Conservation (phyloP, 164 flowering plant species). For the Kingdonia uniflora region DNA sequence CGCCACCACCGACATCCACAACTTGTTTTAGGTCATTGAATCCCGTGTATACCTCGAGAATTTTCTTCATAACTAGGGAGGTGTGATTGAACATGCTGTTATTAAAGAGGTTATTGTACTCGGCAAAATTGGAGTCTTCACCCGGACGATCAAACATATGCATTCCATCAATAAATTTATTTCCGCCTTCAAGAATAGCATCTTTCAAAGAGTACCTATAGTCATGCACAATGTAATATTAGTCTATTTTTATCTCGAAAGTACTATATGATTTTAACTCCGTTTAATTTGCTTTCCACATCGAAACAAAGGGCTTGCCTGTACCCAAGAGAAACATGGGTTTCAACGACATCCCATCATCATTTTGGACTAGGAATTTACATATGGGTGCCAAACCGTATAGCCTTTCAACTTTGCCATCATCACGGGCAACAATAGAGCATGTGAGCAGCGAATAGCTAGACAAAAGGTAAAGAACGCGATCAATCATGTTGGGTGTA, state of each 20-base stretch:
- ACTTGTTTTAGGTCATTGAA: slow-evolving; percentile 19
- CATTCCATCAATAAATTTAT: slow-evolving; percentile 27
- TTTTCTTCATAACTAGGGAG: slow-evolving; percentile 9
- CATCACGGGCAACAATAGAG: background rate
- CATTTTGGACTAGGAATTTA: slow-evolving; percentile 12
- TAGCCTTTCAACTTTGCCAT: background rate
- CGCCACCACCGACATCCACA: slow-evolving; percentile 34
- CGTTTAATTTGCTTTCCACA: slow-evolving; percentile 33
- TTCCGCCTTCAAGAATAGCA: slow-evolving; percentile 29
- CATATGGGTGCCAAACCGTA: slow-evolving; percentile 15
- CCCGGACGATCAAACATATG: slow-evolving; percentile 12
- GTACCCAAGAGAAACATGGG: slow-evolving; percentile 13
- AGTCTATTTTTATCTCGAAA: background rate
- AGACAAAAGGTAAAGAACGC: too few relatives aligned
- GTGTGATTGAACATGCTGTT: slow-evolving; percentile 10
- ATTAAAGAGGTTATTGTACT: slow-evolving; percentile 13
- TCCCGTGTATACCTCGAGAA: slow-evolving; percentile 22
- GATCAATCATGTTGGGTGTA: background rate
- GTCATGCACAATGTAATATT: background rate
- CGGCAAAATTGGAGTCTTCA: slow-evolving; percentile 16
- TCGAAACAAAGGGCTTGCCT: slow-evolving; percentile 21
- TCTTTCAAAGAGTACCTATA: slow-evolving; percentile 28
- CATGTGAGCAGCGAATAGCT: background rate
- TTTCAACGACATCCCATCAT: slow-evolving; percentile 17
- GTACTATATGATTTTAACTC: too few relatives aligned